phyloP scores from a whole-genome alignment of 768 basidiomycete species.

The Paxillus involutus region DNA sequence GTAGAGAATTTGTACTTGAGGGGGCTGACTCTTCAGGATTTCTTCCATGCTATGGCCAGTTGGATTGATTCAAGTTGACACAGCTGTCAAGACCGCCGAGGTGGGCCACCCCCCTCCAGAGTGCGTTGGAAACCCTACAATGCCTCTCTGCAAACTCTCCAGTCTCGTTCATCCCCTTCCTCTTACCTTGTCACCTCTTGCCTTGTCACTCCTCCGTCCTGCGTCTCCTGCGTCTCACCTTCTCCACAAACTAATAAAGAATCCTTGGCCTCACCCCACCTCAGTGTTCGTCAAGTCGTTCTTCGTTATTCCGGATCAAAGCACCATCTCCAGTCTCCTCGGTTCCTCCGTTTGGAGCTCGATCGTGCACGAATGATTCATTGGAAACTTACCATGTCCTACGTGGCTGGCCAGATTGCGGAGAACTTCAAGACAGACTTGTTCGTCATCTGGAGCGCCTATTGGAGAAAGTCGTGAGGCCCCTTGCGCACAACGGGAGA shows the following conservation, averaged over 20 bases:
- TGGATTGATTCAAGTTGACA: slow-evolving; percentile 87
- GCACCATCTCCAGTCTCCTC: slow-evolving; percentile 89
- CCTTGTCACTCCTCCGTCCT: slow-evolving; percentile 90
- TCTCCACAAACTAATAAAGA: slow-evolving; percentile 50
- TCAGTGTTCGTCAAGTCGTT: slow-evolving; percentile 95
- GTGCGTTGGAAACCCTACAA: slow-evolving; percentile 66
- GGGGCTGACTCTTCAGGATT: slow-evolving; percentile 95
- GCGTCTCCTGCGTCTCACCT: slow-evolving; percentile 17
- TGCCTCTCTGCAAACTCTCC: slow-evolving; percentile 60
- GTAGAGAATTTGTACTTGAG: slow-evolving; percentile 98
- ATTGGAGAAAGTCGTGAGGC: no score
- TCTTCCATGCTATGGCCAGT: slow-evolving; percentile 99
- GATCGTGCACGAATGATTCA: slow-evolving; percentile 98
- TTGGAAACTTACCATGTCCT: slow-evolving; percentile 92
- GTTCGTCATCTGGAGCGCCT: slow-evolving; percentile 85
- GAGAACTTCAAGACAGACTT: slow-evolving; percentile 94
- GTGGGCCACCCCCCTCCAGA: slow-evolving; percentile 66
- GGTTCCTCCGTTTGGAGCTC: slow-evolving; percentile 95
- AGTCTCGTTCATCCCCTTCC: no score
- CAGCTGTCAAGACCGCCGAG: slow-evolving; percentile 99
- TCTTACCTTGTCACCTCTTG: no score
- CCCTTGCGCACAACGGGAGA: no score
- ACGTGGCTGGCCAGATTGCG: slow-evolving; percentile 90
- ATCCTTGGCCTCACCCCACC: slow-evolving; percentile 48
- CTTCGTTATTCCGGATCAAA: slow-evolving; percentile 98